These are phyloP conservation scores for Linnemannia exigua DNA, from an alignment of 192 early-diverging fungal genomes.

Conservation along the genomic window DNA sequence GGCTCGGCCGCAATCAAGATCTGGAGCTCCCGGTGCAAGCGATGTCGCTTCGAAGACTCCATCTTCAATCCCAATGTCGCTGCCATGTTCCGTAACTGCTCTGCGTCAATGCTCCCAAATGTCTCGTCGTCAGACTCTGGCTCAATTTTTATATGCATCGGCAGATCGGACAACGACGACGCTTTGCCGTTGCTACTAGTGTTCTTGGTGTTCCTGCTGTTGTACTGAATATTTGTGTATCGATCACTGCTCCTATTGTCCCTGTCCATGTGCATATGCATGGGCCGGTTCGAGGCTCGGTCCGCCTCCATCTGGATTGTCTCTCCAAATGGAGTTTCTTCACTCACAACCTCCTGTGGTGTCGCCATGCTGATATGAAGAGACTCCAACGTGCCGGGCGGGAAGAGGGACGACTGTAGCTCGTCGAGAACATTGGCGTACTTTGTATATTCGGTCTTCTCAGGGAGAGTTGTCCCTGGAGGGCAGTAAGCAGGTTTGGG, in stretches of 20 bases:
- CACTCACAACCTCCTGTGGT: constrained; percentile 53
- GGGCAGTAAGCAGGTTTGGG: constrained; percentile 36
- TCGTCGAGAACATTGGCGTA: constrained; percentile 49
- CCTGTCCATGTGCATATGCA: not conserved
- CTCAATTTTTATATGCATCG: not conserved
- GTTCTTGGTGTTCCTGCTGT: not conserved
- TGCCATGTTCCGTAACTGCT: constrained; percentile 14
- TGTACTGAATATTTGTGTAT: not conserved
- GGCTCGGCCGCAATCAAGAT: constrained; percentile 16
- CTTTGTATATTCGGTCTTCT: constrained; percentile 50
- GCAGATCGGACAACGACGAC: not conserved
- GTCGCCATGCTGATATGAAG: constrained; percentile 51
- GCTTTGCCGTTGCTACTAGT: not conserved
- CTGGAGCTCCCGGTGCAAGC: constrained; percentile 27
- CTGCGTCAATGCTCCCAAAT: not conserved
- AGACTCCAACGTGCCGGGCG: constrained; percentile 42
- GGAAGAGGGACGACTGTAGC: constrained; percentile 50
- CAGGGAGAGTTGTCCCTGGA: constrained; percentile 43
- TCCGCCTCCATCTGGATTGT: constrained; percentile 13
- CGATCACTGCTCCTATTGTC: not conserved
- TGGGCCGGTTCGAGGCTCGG: not conserved
- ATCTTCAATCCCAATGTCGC: constrained; percentile 13
- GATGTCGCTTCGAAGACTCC: constrained; percentile 19
- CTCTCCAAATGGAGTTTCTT: constrained; percentile 39
- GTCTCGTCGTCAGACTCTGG: constrained; percentile 6